Base-by-base conservation (phyloP, 2,329 filamentous ascomycete species). In the Fragosphaeria purpurea region DNA sequence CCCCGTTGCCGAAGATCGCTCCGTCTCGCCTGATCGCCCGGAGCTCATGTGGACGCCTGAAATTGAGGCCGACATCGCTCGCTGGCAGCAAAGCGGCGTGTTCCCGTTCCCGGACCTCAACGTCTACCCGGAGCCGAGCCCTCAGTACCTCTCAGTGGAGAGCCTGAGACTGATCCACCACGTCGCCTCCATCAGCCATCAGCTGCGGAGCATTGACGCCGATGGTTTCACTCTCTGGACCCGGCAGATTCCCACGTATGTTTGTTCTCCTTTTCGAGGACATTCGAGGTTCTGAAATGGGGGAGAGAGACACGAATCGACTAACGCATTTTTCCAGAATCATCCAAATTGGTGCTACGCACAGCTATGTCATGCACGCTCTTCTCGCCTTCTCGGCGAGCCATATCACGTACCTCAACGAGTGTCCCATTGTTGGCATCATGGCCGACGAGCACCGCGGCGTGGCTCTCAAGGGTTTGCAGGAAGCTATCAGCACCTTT, bases 371-470 rank as follows among this genome's bases (percentile, higher is more conserved):
- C 58, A 95, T 97, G 89, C 86, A 94, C 67, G 84, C 91, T 11
- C 76, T 97, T 59, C 77, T 97, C 49, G 88, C 89, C 6, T 86
- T 97, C 61, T 95, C 93, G n/a, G 91, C 93, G 49, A 91, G 88
- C 62, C 90, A 97, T 68, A 79, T 98, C 56, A 86, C 89, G 44
- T 95, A 87, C 77, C 77, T 94, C 60, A 93, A 88, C 48, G 83
- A 87, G 61, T 95, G 89, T 60, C 80, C 82, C 39, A 80, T 93
- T 57, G 91, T 90, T 32, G 84, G 86, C 57, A 89, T 90, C 69
- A 80, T 97, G 67, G 87, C 88, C 22, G 93, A 90, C 62, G 86
- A 94, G 64, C 88, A 97, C 66, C 85, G 87, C 51, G 88, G 87
- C 32, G 78, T 86, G 57, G 91, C 93, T 9, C 73, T 96, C 53